A percentile compares a stretch with the other conserved stretches of the same genome.
These are phyloP conservation scores for Tolypocladium guangdongense DNA, from an alignment of 2,329 filamentous ascomycete species.

Conservation along the genomic window DNA sequence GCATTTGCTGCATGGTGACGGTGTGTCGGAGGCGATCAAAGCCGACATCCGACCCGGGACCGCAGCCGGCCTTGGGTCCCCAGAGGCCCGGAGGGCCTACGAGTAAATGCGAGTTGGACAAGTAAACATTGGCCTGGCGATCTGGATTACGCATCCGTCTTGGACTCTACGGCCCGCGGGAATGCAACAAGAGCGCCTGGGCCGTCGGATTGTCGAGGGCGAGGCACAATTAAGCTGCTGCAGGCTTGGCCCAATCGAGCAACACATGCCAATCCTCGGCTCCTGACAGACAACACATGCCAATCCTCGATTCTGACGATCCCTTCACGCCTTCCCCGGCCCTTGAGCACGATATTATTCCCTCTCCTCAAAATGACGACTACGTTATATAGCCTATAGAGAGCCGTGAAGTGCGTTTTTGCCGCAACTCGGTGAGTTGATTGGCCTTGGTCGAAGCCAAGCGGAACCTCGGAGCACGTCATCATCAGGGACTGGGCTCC, in stretches of 20 bases:
- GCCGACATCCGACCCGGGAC: neutral
- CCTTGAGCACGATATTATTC: neutral
- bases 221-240: too few species aligned
- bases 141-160: neutral
- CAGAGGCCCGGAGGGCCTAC: neutral
- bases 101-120: neutral
- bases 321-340: neutral
- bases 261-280: neutral
- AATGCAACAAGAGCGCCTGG: neutral
- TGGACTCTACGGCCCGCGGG: neutral
- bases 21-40: neutral
- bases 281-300: neutral
- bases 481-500: conserved; percentile 2
- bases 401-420: neutral
- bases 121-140: neutral
- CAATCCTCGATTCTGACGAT: neutral
- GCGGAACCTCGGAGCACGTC: conserved; percentile 5
- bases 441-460: neutral
- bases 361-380: neutral
- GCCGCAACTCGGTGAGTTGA: neutral
- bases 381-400: neutral
- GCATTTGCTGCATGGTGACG: neutral
- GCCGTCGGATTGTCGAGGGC: neutral
- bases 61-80: neutral
- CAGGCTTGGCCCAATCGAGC: too few species aligned